These are phyloP conservation scores for Rhynchosporium graminicola DNA, from an alignment of 2,329 filamentous ascomycete species.

Conservation along the genomic window DNA sequence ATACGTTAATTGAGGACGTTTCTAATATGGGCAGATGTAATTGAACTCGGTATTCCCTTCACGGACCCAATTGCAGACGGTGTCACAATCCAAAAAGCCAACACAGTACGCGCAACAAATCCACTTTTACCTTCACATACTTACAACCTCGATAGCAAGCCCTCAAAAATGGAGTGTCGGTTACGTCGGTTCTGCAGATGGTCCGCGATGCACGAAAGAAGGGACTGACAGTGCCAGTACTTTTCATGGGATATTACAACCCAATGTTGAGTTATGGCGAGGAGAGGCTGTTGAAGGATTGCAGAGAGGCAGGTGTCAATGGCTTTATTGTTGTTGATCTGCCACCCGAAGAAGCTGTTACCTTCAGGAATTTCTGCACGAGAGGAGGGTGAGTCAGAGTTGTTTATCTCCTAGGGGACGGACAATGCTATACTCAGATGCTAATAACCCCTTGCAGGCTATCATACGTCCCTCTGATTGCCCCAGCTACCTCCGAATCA, in stretches of 20 bases:
- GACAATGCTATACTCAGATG: not conserved
- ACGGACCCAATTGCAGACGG: conserved; percentile 98
- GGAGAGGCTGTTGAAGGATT: conserved; percentile 82
- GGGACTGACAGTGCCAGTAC: conserved; percentile 77
- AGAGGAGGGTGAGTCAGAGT: conserved; percentile 62
- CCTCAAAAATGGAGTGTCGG: conserved; percentile 84
- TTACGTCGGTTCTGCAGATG: conserved; percentile 77
- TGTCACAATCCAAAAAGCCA: conserved; percentile 93
- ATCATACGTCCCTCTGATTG: conserved; percentile 96
- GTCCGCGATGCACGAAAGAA: conserved; percentile 75
- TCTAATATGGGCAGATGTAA: conserved; percentile 65
- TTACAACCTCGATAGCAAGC: conserved; percentile 54
- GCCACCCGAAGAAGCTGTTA: conserved; percentile 91
- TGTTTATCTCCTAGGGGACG: no score
- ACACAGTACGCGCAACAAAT: conserved; percentile 61
- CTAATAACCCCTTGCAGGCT: conserved; percentile 52
- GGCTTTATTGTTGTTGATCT: conserved; percentile 97
- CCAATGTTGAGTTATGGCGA: conserved; percentile 93
- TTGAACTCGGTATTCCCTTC: conserved; percentile 95
- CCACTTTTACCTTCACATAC: conserved; percentile 9
- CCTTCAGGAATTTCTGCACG: conserved; percentile 83
- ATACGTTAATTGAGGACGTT: conserved; percentile 4
- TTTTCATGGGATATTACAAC: conserved; percentile 99
- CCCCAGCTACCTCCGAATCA: conserved; percentile 85
- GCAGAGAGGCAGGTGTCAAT: conserved; percentile 82